Evolutionary conservation across 2,329 filamentous ascomycete species (phyloP).

Genomic region (Cytospora leucostoma): DNA sequence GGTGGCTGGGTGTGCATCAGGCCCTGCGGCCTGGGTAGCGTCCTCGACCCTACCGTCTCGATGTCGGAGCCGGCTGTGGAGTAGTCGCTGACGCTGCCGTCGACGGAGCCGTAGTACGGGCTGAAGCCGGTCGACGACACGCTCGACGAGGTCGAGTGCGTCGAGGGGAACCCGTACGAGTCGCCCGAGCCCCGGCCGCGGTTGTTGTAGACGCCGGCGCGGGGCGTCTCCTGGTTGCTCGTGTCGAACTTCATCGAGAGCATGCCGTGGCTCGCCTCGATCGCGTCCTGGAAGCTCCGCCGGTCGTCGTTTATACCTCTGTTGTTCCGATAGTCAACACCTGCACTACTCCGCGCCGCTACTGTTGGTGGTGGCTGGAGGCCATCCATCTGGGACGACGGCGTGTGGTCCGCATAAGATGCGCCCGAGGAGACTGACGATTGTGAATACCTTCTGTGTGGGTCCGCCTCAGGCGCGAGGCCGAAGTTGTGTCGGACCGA

Average conservation of each 20-base stretch:
- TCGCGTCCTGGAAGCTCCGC: conserved; percentile 80
- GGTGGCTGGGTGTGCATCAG: conserved; percentile 64
- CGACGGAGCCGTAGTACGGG: conserved; percentile 82
- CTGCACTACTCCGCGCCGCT: conserved; percentile 56
- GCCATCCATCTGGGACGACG: conserved; percentile 31
- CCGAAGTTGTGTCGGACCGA: conserved; percentile 61
- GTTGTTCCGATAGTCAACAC: conserved; percentile 60
- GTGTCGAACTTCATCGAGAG: conserved; percentile 68
- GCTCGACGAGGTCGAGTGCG: conserved; percentile 83
- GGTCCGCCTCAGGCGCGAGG: conserved; percentile 58
- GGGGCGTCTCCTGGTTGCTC: conserved; percentile 77
- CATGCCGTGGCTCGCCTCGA: conserved; percentile 94
- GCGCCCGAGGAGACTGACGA: conserved; percentile 69
- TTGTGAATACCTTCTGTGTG: conserved; percentile 73
- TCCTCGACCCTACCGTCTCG: conserved; percentile 77
- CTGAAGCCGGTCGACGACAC: conserved; percentile 83
- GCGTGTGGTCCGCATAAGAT: conserved; percentile 44
- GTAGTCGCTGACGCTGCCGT: conserved; percentile 82
- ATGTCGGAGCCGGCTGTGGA: conserved; percentile 87
- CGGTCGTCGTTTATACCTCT: conserved; percentile 49
- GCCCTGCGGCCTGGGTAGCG: conserved; percentile 76
- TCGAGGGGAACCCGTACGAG: conserved; percentile 87
- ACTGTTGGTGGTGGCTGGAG: conserved; percentile 35
- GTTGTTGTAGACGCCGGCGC: conserved; percentile 74
- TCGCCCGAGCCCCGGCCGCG: conserved; percentile 73